Base-by-base conservation (phyloP, 352 stramenopile species). In the Pythium sukuiense region DNA sequence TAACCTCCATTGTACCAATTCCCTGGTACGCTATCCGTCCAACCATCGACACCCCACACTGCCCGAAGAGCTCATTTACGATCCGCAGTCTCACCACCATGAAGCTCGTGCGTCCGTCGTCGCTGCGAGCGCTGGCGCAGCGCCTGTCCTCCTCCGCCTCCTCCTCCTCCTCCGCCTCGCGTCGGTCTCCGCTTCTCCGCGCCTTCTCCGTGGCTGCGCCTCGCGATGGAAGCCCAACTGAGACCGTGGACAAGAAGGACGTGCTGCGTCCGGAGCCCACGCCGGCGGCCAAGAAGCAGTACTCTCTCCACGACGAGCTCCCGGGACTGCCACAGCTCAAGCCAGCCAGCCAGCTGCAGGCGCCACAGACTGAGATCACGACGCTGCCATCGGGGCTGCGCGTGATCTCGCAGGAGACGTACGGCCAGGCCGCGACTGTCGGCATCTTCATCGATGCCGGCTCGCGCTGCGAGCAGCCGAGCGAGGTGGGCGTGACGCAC, bases 371-470 rank as follows among this genome's bases (percentile, higher is more conserved):
- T 1, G 72, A 97, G 69, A 86, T 98, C 30, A 97, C 96, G 33
- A 97, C 87, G 55, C 79, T 99, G 12, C 75, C 89, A 14, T 98
- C 97, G 53, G 97, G 96, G 0, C 79, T 99, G 43, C 90, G 96
- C 32, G 96, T 99, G 29, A 97, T 98, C 58, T 98, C 94, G 14
- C 95, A 99, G 67, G 96, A 99, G 72, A 99, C 90, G 18, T 98
- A 98, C 73, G 95, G 93, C 35, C 95, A 98, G 70, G 93, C 97
- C 13, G 95, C 89, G 48, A 98, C 96, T 3, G 77, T 99, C 63
- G 97, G 96, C 32, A 84, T 99, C 29, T 90, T 99, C 39, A 77
- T 98, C 18, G 88, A 98, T 65, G 89, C 92, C 35, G 96, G 95
- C 59, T 97, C 88, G 63, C 84, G 85, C 59, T 84, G 87, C 61